Evolutionary conservation across 139 green algal species (phyloP).

Genomic region (Chlorella sorokiniana): DNA sequence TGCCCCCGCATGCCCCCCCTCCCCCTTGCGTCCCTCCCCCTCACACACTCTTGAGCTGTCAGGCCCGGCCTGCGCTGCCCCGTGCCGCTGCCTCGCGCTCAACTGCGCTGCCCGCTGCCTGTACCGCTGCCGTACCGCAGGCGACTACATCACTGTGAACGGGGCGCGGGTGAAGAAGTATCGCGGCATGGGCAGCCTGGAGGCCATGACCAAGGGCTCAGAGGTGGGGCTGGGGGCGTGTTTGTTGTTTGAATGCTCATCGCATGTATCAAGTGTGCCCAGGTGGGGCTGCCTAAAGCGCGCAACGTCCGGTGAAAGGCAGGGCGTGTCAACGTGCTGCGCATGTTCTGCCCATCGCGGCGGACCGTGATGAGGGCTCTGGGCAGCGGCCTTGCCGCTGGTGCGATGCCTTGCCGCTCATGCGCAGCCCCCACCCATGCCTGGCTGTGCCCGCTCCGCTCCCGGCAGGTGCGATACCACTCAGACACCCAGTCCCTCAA

Average conservation of each 20-base stretch:
- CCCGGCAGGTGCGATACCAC: conserved; percentile 79
- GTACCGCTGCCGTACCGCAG: conserved; percentile 31
- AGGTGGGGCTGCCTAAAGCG: too few species aligned
- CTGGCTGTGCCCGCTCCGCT: not conserved
- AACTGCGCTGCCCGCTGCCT: not conserved
- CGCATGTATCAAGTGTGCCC: not conserved
- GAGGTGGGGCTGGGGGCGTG: conserved; percentile 50
- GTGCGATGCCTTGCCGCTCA: too few species aligned
- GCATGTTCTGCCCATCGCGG: too few species aligned
- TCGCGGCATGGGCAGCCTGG: conserved; percentile 95
- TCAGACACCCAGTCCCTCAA: conserved; percentile 92
- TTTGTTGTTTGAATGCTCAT: not conserved
- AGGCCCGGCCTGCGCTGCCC: too few species aligned
- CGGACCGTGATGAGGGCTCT: too few species aligned
- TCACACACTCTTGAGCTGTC: too few species aligned
- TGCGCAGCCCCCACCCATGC: too few species aligned
- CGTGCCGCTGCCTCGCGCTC: not conserved
- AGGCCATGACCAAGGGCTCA: conserved; percentile 96
- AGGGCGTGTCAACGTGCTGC: too few species aligned
- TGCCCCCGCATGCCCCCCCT: too few species aligned
- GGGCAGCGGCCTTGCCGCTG: too few species aligned
- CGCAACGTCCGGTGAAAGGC: too few species aligned
- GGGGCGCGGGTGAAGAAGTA: conserved; percentile 93
- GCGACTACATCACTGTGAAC: conserved; percentile 79
- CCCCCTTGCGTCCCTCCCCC: too few species aligned